Percentiles rank a stretch among this genome's conserved stretches.
phyloP scores from a whole-genome alignment of 768 basidiomycete species.

The Lactifluus subvellereus region DNA sequence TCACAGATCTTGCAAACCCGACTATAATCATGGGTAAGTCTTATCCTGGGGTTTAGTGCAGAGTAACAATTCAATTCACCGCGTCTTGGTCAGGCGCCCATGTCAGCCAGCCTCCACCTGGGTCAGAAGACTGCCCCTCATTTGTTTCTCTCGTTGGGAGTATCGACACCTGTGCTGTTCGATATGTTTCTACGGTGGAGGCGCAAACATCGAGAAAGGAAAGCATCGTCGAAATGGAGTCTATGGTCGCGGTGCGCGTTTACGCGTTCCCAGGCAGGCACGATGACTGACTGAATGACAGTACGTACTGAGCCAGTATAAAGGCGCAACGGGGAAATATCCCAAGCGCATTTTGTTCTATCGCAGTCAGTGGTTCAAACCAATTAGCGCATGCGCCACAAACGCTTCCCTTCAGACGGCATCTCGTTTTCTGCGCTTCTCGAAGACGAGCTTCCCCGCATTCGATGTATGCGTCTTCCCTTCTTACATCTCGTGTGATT shows the following conservation, averaged over 20 bases:
- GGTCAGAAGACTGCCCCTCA: constrained; percentile 68
- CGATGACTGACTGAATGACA: constrained; percentile 26
- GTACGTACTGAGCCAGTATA: constrained; percentile 54
- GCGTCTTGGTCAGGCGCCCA: constrained; percentile 54
- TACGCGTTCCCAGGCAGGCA: background rate
- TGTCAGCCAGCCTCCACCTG: constrained; percentile 80
- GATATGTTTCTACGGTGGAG: constrained; percentile 56
- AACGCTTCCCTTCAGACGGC: constrained; percentile 35
- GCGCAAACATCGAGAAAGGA: constrained; percentile 68
- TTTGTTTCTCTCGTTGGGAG: constrained; percentile 77
- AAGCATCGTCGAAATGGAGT: constrained; percentile 64
- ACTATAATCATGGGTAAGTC: constrained; percentile 70
- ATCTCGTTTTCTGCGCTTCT: constrained; percentile 46
- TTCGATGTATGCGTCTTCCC: constrained; percentile 43
- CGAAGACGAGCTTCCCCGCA: constrained; percentile 50
- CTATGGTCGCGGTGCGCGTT: constrained; percentile 51
- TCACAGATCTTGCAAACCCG: constrained; percentile 66
- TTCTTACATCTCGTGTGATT: background rate
- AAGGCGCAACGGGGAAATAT: constrained; percentile 49
- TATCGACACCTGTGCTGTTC: constrained; percentile 68
- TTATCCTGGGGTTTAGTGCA: background rate
- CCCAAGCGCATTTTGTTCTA: constrained; percentile 75
- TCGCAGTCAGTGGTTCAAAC: constrained; percentile 42
- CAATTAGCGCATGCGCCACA: background rate
- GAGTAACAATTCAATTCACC: too few relatives aligned